Conservation (phyloP, 768 basidiomycete genomes). For the Phlegmacium glaucopus region DNA sequence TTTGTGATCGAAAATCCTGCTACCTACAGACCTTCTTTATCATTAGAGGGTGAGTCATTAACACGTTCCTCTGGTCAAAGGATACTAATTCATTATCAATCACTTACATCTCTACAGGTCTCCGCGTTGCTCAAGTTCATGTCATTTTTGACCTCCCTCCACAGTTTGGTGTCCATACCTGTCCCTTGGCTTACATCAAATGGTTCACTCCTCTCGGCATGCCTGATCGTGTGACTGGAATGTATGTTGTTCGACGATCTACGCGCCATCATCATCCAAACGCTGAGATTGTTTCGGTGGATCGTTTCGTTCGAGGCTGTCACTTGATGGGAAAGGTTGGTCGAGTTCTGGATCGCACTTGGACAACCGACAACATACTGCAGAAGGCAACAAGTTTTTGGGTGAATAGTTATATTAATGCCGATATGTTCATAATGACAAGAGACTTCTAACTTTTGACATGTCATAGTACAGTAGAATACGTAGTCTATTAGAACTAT, state of each 20-base stretch:
- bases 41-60: too few species aligned
- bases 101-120: constrained; percentile 3
- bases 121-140: constrained; percentile 18
- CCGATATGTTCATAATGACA: too few species aligned
- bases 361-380: not conserved
- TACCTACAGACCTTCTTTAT: too few species aligned
- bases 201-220: not conserved
- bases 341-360: not conserved
- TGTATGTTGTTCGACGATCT: not conserved
- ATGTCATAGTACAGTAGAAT: too few species aligned
- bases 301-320: not conserved
- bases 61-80: not conserved
- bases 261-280: not conserved
- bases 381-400: not conserved
- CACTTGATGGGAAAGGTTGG: not conserved
- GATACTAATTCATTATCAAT: not conserved
- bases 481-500: too few species aligned
- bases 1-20: not conserved
- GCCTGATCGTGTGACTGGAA: not conserved
- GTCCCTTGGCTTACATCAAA: constrained; percentile 15
- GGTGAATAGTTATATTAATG: too few species aligned
- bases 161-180: constrained; percentile 3
- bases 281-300: not conserved
- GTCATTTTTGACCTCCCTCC: constrained; percentile 13
- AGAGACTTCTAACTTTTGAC: too few species aligned